Conservation (phyloP, 2,329 filamentous ascomycete genomes). For the Ascochyta pisi region DNA sequence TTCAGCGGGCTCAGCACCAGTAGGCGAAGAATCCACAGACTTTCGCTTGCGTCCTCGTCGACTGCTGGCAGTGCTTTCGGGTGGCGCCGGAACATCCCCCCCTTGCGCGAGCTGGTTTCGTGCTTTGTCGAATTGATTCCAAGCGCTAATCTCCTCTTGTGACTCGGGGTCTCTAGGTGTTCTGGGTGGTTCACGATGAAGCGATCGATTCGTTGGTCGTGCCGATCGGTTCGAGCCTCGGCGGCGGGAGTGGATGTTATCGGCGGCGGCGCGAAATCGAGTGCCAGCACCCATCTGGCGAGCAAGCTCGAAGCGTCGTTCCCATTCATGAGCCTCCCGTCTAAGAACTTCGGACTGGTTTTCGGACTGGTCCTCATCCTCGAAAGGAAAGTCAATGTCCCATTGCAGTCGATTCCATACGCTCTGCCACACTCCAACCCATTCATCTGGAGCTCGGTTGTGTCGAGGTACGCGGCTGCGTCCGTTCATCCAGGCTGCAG, state of each 20-base stretch:
- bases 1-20: conserved; percentile 67
- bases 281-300: conserved; percentile 77
- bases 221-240: conserved; percentile 48
- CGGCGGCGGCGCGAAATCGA: conserved; percentile 73
- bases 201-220: conserved; percentile 40
- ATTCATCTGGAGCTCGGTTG: conserved; percentile 46
- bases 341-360: conserved; percentile 63
- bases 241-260: conserved; percentile 59
- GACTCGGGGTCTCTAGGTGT: conserved; percentile 70
- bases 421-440: conserved; percentile 86
- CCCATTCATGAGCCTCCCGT: conserved; percentile 74
- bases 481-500: conserved; percentile 42
- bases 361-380: conserved; percentile 66
- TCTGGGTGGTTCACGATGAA: conserved; percentile 49
- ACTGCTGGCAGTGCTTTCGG: conserved; percentile 31
- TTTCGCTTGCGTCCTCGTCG: conserved; percentile 75
- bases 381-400: conserved; percentile 86
- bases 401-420: conserved; percentile 81
- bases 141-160: conserved; percentile 80
- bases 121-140: conserved; percentile 89
- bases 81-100: conserved; percentile 28
- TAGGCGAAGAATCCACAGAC: conserved; percentile 75
- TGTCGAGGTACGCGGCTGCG: conserved; percentile 40
- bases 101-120: conserved; percentile 62
- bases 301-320: conserved; percentile 82